Conservation (phyloP, 768 basidiomycete genomes). For the Hydnum rufescens region DNA sequence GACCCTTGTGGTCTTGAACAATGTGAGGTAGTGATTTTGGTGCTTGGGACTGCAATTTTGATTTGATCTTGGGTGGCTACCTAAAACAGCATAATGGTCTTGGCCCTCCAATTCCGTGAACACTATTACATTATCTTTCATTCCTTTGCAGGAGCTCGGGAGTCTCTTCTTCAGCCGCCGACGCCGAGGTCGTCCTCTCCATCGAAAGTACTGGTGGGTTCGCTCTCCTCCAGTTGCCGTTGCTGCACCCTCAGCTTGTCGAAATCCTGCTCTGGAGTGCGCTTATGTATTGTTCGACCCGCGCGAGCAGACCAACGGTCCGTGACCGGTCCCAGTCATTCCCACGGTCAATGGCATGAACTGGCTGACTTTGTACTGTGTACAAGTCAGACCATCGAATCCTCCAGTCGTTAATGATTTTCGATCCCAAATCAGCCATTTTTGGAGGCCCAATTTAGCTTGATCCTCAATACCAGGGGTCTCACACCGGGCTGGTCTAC, state of each 20-base stretch:
- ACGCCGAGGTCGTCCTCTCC: slow-evolving; percentile 74
- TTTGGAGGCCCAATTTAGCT: too few relatives aligned
- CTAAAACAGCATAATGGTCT: slow-evolving; percentile 94
- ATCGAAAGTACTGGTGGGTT: slow-evolving; percentile 24
- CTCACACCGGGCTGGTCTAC: too few relatives aligned
- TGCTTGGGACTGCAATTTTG: slow-evolving; percentile 42
- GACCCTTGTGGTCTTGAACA: slow-evolving; percentile 83
- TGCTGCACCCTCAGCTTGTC: slow-evolving; percentile 64
- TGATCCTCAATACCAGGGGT: too few relatives aligned
- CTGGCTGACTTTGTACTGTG: too few relatives aligned
- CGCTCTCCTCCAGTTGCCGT: slow-evolving; percentile 30
- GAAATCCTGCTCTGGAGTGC: slow-evolving; percentile 32
- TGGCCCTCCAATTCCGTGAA: slow-evolving; percentile 47
- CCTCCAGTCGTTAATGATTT: too few relatives aligned
- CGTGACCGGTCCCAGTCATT: too few relatives aligned
- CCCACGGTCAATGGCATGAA: too few relatives aligned
- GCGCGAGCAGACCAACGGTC: too few relatives aligned
- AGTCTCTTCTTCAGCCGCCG: slow-evolving; percentile 77
- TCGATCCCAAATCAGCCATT: too few relatives aligned
- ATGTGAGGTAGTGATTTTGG: too few relatives aligned
- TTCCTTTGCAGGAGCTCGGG: slow-evolving; percentile 71
- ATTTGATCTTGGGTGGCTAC: slow-evolving; percentile 83
- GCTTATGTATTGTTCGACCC: slow-evolving; percentile 48
- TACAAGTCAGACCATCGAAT: too few relatives aligned
- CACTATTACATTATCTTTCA: slow-evolving; percentile 53